Conservation (phyloP, 2,329 filamentous ascomycete genomes). For the Xylaria sp. region DNA sequence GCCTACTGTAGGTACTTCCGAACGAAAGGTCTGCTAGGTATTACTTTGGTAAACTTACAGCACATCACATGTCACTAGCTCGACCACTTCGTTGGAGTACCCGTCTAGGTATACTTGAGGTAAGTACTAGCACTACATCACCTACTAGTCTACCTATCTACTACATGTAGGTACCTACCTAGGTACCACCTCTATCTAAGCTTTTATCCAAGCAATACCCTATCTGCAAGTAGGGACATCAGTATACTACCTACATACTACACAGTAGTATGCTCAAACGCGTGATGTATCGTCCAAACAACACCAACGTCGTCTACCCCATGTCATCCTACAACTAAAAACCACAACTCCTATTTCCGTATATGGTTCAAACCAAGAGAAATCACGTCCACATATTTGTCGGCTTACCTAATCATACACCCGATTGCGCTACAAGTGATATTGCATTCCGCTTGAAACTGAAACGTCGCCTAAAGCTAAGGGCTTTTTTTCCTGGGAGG, state of each 20-base stretch:
- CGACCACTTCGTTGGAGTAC: no score
- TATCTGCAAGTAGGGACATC: no score
- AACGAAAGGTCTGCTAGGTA: no score
- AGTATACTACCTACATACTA: not conserved
- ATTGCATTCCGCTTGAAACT: not conserved
- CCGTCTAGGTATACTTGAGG: not conserved
- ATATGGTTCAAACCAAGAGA: not conserved
- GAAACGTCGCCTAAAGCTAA: not conserved
- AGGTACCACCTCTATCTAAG: no score
- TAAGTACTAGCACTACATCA: not conserved
- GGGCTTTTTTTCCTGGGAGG: not conserved
- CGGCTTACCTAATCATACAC: not conserved
- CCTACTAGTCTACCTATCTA: no score
- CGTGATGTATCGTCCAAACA: constrained; percentile 7
- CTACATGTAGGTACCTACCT: no score
- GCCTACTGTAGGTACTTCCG: no score
- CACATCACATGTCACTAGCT: not conserved
- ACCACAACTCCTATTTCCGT: not conserved
- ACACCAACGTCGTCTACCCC: constrained; percentile 1
- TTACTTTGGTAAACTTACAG: no score
- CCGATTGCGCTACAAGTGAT: not conserved
- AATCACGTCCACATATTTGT: not conserved
- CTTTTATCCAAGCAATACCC: no score
- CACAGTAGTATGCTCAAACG: constrained; percentile 5
- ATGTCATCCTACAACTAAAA: not conserved